Conservation (phyloP, 257 asterid genomes). For the Petrea volubilis region DNA sequence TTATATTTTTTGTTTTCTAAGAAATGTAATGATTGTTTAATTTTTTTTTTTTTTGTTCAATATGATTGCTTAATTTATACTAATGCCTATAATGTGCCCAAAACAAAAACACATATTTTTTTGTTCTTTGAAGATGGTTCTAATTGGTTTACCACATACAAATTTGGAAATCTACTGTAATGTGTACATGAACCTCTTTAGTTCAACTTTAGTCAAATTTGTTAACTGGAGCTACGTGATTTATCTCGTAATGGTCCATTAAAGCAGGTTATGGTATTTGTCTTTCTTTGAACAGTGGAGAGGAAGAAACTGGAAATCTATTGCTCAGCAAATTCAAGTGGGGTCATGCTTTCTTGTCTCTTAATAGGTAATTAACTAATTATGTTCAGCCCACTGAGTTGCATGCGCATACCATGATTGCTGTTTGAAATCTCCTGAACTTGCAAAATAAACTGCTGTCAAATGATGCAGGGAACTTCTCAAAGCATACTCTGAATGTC, state of each 20-base stretch:
- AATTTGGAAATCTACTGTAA: neutral
- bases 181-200: neutral
- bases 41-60: no score
- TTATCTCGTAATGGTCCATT: neutral
- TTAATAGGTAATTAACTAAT: constrained; percentile 72
- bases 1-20: neutral
- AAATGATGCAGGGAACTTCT: constrained; percentile 67
- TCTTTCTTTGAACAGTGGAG: constrained; percentile 54
- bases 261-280: constrained; percentile 13
- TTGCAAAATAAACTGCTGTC: constrained; percentile 11
- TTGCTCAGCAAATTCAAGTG: constrained; percentile 91
- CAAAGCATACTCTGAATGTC: constrained; percentile 76
- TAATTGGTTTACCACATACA: neutral
- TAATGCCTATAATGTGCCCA: neutral
- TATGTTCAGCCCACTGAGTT: neutral
- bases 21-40: neutral
- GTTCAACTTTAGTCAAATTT: neutral
- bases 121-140: neutral
- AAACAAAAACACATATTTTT: neutral
- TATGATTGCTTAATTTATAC: neutral
- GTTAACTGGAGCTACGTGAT: constrained; percentile 1
- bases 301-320: constrained; percentile 76
- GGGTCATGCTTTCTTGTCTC: constrained; percentile 97
- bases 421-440: neutral
- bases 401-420: neutral